These are phyloP conservation scores for Linaria vulgaris DNA, from an alignment of 257 asterid genomes.

Conservation along the genomic window DNA sequence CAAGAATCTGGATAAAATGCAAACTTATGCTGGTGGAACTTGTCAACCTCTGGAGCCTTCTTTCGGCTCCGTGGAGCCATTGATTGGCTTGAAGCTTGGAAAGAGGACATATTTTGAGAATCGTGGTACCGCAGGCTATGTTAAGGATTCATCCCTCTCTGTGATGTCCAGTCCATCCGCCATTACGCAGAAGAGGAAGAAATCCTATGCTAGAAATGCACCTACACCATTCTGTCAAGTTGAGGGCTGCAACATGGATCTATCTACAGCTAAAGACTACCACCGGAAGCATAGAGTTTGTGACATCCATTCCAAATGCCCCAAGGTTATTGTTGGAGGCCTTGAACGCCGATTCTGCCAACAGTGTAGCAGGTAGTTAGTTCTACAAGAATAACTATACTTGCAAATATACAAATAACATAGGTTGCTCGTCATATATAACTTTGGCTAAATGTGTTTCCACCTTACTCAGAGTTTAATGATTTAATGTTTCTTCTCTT, in stretches of 20 bases:
- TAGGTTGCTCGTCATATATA: background rate
- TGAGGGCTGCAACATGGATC: slow-evolving; percentile 81
- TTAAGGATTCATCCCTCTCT: slow-evolving; percentile 44
- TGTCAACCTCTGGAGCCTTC: slow-evolving; percentile 54
- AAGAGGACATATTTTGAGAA: slow-evolving; percentile 80
- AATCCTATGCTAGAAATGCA: slow-evolving; percentile 40
- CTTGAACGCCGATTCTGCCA: slow-evolving; percentile 88
- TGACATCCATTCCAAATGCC: slow-evolving; percentile 70
- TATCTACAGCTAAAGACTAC: slow-evolving; percentile 76
- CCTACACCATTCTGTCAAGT: slow-evolving; percentile 60
- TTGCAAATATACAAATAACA: background rate
- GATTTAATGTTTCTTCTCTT: background rate
- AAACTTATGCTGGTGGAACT: slow-evolving; percentile 35
- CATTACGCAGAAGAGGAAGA: slow-evolving; percentile 47
- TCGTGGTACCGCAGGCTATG: slow-evolving; percentile 38
- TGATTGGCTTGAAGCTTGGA: slow-evolving; percentile 77
- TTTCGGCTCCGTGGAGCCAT: slow-evolving; percentile 51
- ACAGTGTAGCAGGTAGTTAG: slow-evolving; percentile 87
- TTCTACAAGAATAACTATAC: background rate
- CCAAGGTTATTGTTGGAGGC: slow-evolving; percentile 68
- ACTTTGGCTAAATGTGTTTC: too few relatives aligned
- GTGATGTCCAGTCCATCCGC: slow-evolving; percentile 44
- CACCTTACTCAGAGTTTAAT: too few relatives aligned
- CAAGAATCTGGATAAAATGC: slow-evolving; percentile 25
- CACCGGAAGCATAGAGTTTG: slow-evolving; percentile 90